phyloP scores from a whole-genome alignment of 1,284 basidiomycete genomes.

The Ganoderma meredithae region DNA sequence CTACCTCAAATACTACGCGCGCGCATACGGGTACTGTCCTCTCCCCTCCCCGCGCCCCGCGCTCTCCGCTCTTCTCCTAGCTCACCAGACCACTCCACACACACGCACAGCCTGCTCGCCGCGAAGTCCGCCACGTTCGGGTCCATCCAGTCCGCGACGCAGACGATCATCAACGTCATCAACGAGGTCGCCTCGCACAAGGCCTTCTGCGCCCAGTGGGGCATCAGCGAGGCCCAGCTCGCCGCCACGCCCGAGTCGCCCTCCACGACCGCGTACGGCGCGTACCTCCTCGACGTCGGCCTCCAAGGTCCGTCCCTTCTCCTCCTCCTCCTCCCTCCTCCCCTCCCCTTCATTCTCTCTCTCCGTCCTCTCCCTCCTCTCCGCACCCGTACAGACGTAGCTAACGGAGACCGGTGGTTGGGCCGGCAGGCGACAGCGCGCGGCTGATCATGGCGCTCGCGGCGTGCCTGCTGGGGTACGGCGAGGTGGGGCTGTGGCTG shows the following conservation, averaged over 20 bases:
- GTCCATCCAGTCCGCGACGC: conserved; percentile 70
- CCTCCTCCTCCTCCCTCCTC: too few relatives aligned
- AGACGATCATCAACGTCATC: conserved; percentile 72
- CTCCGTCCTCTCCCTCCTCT: too few relatives aligned
- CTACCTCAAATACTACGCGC: conserved; percentile 81
- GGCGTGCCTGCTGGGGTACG: conserved; percentile 92
- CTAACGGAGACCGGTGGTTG: not conserved
- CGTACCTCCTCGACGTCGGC: conserved; percentile 85
- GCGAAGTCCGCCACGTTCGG: conserved; percentile 77
- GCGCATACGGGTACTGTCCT: conserved; percentile 65
- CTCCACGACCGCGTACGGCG: conserved; percentile 84
- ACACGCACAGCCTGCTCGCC: conserved; percentile 66
- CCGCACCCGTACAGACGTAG: too few relatives aligned
- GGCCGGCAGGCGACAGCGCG: conserved; percentile 73
- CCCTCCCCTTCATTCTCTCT: too few relatives aligned
- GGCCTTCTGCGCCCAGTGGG: conserved; percentile 75
- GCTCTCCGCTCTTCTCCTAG: not conserved
- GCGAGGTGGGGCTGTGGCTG: conserved; percentile 91
- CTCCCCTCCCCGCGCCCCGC: too few relatives aligned
- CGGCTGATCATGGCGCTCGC: conserved; percentile 84
- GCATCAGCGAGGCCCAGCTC: conserved; percentile 67
- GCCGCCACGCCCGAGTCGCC: conserved; percentile 68
- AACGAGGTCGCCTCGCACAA: conserved; percentile 81
- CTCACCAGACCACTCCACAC: not conserved
- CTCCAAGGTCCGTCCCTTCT: conserved; percentile 56